These are phyloP conservation scores for Aspergillus pseudoterreus DNA, from an alignment of 2,329 filamentous ascomycete species.

Conservation along the genomic window DNA sequence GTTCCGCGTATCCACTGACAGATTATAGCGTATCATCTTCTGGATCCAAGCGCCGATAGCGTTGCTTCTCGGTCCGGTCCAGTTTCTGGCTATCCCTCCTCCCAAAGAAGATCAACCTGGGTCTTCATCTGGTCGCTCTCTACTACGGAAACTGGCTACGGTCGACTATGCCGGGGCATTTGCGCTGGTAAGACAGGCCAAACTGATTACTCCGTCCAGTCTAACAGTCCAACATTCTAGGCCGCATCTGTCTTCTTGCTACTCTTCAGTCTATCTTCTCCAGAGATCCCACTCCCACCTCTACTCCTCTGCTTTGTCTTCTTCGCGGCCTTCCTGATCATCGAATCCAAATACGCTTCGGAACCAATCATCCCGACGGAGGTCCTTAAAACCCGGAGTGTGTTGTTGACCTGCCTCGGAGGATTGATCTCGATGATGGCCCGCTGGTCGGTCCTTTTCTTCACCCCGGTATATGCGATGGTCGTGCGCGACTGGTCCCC, in stretches of 20 bases:
- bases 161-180: conserved; percentile 74
- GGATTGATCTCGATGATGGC: conserved; percentile 77
- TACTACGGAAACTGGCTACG: conserved; percentile 53
- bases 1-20: neutral
- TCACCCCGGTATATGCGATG: conserved; percentile 74
- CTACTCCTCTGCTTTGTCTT: conserved; percentile 58
- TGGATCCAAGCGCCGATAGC: conserved; percentile 66
- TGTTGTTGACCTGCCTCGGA: conserved; percentile 68
- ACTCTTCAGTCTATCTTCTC: conserved; percentile 65
- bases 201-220: neutral
- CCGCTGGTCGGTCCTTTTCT: conserved; percentile 78
- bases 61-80: conserved; percentile 56
- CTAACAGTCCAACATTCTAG: conserved; percentile 33
- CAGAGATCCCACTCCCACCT: conserved; percentile 56
- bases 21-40: conserved; percentile 63
- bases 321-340: conserved; percentile 56
- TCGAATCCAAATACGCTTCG: conserved; percentile 60
- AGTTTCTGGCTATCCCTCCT: conserved; percentile 64
- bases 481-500: conserved; percentile 68
- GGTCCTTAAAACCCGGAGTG: conserved; percentile 66
- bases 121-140: conserved; percentile 33
- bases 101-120: conserved; percentile 28
- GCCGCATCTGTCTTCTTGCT: conserved; percentile 65
- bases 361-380: conserved; percentile 73
- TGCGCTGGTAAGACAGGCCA: conserved; percentile 51